Percentiles rank a stretch among this genome's conserved stretches.
phyloP scores from a whole-genome alignment of 768 basidiomycete species.

The Lactifluus hygrophoroides region DNA sequence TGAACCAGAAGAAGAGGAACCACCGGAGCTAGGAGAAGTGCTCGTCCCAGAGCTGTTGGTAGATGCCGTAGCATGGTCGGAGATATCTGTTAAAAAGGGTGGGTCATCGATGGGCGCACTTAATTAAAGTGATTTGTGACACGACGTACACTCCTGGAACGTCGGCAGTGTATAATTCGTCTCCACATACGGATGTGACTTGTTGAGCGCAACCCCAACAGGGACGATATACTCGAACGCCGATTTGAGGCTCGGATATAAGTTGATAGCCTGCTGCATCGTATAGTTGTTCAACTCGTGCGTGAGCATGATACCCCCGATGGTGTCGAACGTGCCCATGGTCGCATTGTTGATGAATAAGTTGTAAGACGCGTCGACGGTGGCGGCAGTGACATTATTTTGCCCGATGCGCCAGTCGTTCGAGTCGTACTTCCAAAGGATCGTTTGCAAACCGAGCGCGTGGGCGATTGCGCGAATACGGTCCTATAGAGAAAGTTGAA shows the following conservation, averaged over 20 bases:
- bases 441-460: conserved; percentile 57
- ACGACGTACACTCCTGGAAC: conserved; percentile 42
- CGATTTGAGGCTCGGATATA: conserved; percentile 35
- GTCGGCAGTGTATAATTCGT: conserved; percentile 33
- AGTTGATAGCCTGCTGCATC: conserved; percentile 51
- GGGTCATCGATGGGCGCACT: background rate
- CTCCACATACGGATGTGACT: conserved; percentile 46
- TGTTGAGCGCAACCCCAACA: conserved; percentile 43
- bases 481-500: conserved; percentile 30
- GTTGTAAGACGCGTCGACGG: conserved; percentile 9
- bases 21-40: background rate
- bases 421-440: conserved; percentile 69
- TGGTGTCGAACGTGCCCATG: conserved; percentile 2
- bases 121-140: background rate
- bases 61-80: background rate
- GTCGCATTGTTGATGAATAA: conserved; percentile 8
- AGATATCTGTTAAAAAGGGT: background rate
- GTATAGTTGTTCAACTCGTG: conserved; percentile 57
- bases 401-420: conserved; percentile 49
- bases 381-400: background rate
- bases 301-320: conserved; percentile 44
- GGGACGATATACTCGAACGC: conserved; percentile 45
- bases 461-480: conserved; percentile 65
- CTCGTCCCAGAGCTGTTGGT: background rate
- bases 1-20: background rate